Conservation (phyloP, 2,329 filamentous ascomycete genomes). For the Phaeophleospora eucalypticola region DNA sequence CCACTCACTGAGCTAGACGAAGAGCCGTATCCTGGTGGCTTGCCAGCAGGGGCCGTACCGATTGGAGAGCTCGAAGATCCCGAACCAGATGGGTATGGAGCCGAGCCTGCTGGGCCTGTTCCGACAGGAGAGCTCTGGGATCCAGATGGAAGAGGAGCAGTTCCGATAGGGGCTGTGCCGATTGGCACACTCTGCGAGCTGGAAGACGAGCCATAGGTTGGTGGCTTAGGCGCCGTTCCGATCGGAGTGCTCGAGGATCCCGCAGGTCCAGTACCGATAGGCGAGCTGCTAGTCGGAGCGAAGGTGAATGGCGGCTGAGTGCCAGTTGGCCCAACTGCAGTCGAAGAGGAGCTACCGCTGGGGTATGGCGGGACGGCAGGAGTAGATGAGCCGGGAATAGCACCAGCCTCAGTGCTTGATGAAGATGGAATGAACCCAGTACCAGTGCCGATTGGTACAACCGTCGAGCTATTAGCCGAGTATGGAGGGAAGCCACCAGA, state of each 20-base stretch:
- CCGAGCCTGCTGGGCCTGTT: background rate
- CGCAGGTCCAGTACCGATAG: background rate
- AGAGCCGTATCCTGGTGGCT: constrained; percentile 5
- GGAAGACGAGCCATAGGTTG: background rate
- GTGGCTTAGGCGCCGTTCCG: too few species aligned
- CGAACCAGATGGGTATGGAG: constrained; percentile 6
- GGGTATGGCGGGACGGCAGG: constrained; percentile 1
- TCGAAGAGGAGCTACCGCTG: background rate
- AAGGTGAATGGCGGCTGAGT: constrained; percentile 1
- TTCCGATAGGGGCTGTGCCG: background rate
- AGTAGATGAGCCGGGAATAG: constrained; percentile 9
- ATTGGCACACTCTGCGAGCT: too few species aligned
- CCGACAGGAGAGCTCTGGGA: background rate
- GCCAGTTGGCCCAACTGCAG: constrained; percentile 12
- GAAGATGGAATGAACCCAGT: too few species aligned
- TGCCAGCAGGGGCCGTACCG: background rate
- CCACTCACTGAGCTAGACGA: constrained; percentile 1
- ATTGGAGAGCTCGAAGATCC: background rate
- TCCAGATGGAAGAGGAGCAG: background rate
- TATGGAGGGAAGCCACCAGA: constrained; percentile 1
- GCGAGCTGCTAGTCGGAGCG: background rate
- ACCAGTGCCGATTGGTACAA: too few species aligned
- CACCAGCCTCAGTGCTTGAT: constrained; percentile 9
- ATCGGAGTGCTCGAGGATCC: too few species aligned
- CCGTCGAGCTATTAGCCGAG: background rate